Base-by-base conservation (phyloP, 179 eudicot species). In the Silene vulgaris region DNA sequence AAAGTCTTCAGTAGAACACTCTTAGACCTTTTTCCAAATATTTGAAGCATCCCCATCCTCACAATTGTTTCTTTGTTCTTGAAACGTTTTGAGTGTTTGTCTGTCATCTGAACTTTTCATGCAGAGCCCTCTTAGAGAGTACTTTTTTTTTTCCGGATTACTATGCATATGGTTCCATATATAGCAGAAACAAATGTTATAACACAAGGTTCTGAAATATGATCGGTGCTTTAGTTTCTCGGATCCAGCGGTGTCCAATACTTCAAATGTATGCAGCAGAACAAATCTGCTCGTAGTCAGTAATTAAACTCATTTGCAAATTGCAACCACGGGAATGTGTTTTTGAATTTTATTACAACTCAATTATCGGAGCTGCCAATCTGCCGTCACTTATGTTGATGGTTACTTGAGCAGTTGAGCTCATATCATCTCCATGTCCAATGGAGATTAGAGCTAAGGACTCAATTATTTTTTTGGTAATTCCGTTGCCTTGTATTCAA, bases 191-290 rank as follows among this genome's bases (percentile, higher is more conserved):
- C 13, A 19, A 14, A 35, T 64, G 37, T 63, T 63, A 54, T 14
- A 54, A 11, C 17, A 54, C 60, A 14, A 54, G 17, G 60, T 54
- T 54, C 60, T 54, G 60, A 54, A 54, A 54, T 54, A 12, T 54
- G 60, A 54, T 54, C 17, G 8, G 69, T 65, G 69, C 40, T 65
- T 65, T 65, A 28, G 37, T 7, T 65, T 65, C 69, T 63, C 35
- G 28, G 12, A 21, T 23, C 13, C 14, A 62, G 40, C 29, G 43
- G 12, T 63, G 16, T 9, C 26, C 35, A 30, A 30, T 30, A 30
- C 35, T 30, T 30, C 35, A 23, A 30, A 30, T 30, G 35, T 30
- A 30, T 30, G 35, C 35, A 30, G 35, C 35, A 30, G 35, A 30
- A 30, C 35, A 30, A 30, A 30, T 30, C 21, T 57, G 62, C 62